phyloP scores from a whole-genome alignment of 169 alveolate species.

The Cryptosporidium viatorum region DNA sequence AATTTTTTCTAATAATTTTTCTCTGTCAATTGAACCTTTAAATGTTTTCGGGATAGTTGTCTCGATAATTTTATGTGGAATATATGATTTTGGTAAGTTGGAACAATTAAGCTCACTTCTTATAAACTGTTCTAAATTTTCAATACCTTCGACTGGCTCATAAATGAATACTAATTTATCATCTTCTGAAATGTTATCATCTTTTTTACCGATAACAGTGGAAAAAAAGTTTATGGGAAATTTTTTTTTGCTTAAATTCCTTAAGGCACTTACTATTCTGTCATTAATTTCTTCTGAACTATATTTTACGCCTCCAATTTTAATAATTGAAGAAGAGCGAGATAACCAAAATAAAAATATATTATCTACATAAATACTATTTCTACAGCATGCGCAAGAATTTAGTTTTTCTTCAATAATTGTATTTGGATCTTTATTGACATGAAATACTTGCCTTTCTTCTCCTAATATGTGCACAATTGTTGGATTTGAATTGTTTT shows the following conservation, averaged over 20 bases:
- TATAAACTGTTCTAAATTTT: neutral
- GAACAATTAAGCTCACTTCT: neutral
- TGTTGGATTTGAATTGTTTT: neutral
- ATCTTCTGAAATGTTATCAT: slow-evolving; percentile 48
- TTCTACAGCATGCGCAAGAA: slow-evolving; percentile 32
- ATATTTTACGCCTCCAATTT: slow-evolving; percentile 80
- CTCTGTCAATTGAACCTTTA: slow-evolving; percentile 32
- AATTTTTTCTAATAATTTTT: neutral
- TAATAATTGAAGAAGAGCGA: slow-evolving; percentile 71
- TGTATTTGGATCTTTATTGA: neutral
- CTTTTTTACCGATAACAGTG: slow-evolving; percentile 24
- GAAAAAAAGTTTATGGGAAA: slow-evolving; percentile 5
- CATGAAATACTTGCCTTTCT: neutral
- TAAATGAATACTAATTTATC: slow-evolving; percentile 50
- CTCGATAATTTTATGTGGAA: slow-evolving; percentile 37
- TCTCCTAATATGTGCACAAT: neutral
- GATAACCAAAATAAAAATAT: slow-evolving; percentile 76
- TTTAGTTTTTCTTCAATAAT: neutral
- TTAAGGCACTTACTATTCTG: slow-evolving; percentile 37
- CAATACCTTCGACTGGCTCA: slow-evolving; percentile 24
- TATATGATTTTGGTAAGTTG: slow-evolving; percentile 23
- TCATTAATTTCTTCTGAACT: slow-evolving; percentile 74
- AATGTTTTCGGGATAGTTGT: slow-evolving; percentile 22
- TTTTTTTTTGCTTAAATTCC: neutral
- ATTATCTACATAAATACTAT: slow-evolving; percentile 10